phyloP scores from a whole-genome alignment of 108 stramenopile species.

The Cyclotella choctawhatcheeana region DNA sequence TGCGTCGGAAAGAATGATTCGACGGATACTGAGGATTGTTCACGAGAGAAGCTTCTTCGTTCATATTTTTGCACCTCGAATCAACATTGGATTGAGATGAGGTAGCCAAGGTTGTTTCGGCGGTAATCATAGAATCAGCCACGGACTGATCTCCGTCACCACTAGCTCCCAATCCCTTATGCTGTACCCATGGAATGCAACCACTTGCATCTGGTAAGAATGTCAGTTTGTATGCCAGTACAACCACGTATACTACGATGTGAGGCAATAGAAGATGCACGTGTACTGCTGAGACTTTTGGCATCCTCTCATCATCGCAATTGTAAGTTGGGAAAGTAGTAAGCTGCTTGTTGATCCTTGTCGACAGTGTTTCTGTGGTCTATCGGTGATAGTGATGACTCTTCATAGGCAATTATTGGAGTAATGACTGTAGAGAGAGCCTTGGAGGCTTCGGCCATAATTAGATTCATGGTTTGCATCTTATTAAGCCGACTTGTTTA shows the following conservation, averaged over 20 bases:
- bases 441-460: conserved; percentile 86
- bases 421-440: conserved; percentile 47
- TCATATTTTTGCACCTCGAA: not conserved
- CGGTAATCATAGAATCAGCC: conserved; percentile 12
- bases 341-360: not conserved
- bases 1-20: not conserved
- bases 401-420: conserved; percentile 17
- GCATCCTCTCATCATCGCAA: conserved; percentile 44
- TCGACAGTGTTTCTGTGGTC: conserved; percentile 4
- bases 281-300: conserved; percentile 42
- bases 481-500: too few relatives aligned
- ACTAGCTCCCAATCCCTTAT: not conserved
- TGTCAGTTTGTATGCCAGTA: conserved; percentile 41
- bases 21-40: not conserved
- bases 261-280: conserved; percentile 18
- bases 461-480: conserved; percentile 88
- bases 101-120: conserved; percentile 23
- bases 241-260: conserved; percentile 31
- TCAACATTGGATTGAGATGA: not conserved
- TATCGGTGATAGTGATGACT: conserved; percentile 34
- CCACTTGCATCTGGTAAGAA: conserved; percentile 42
- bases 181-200: conserved; percentile 29
- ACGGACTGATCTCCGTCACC: conserved; percentile 11
- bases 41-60: not conserved
- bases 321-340: conserved; percentile 39